Base-by-base conservation (phyloP, 345 rosid species). In the Dimocarpus longan region DNA sequence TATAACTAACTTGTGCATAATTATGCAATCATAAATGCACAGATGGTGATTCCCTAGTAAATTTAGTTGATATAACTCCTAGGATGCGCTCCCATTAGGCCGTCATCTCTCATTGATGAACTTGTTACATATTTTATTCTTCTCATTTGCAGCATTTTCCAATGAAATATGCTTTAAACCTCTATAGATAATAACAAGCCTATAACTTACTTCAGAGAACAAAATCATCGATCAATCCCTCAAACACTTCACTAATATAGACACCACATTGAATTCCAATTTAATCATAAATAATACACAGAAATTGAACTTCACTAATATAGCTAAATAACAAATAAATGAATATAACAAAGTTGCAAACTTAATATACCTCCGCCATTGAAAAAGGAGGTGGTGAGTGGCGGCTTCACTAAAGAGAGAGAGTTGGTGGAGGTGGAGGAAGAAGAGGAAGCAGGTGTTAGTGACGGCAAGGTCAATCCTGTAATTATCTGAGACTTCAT, bases 321-420 rank as follows among this genome's bases (percentile, higher is more conserved):
- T 50, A 59, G 24, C 6, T 1, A 12, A 59, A 26, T 18, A 32
- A 7, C 13, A 21, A n/a, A n/a, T 16, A n/a, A 72, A 48, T 6
- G 11, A 48, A 8, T 12, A 44, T 15, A 15, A 7, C 1, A 10
- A 22, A 60, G 3, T 39, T 42, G 24, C 19, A 26, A 26, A 63
- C 44, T 46, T 56, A 5, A 22, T 26, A 46, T 72, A 88, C 91
- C 88, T 82, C 89, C 89, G 10, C 83, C 87, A 74, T 78, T 85
- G 75, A 90, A 69, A 76, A 88, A 86, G 37, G 87, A 68, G 15
- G 88, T 80, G 46, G 73, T 62, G 71, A 87, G 88, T 19, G 88
- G 87, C 10, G 70, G 81, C 79, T 75, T 84, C 65, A 77, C 78
- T 65, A 81, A 16, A 59, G 71, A 79, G 79, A 84, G 85, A 59